Percentiles rank a stretch among this genome's conserved stretches.
phyloP scores from a whole-genome alignment of 1,139 yeast genomes.

The Geotrichum australiense region DNA sequence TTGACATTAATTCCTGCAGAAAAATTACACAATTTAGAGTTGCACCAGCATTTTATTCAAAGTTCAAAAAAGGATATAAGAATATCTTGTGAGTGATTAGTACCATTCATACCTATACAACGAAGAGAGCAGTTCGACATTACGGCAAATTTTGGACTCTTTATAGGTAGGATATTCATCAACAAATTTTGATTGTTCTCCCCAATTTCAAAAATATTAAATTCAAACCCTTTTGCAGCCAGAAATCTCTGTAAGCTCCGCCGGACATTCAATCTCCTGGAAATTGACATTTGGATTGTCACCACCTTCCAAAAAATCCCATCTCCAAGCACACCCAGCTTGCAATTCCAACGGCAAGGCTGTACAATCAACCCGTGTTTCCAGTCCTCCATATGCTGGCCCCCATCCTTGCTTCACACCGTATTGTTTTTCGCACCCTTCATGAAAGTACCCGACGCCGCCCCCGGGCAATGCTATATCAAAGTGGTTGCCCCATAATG shows the following conservation, averaged over 20 bases:
- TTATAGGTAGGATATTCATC: too few relatives aligned
- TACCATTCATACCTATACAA: too few relatives aligned
- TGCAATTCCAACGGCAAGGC: slow-evolving; percentile 15
- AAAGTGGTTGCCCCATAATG: slow-evolving; percentile 13
- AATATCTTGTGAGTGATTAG: too few relatives aligned
- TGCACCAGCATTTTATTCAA: too few relatives aligned
- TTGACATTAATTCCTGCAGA: too few relatives aligned
- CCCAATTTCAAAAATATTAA: too few relatives aligned
- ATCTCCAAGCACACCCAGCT: slow-evolving; percentile 19
- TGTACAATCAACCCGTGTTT: slow-evolving; percentile 12
- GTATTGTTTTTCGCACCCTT: slow-evolving; percentile 17
- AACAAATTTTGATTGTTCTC: too few relatives aligned
- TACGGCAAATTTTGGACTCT: too few relatives aligned
- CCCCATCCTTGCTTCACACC: slow-evolving; percentile 18
- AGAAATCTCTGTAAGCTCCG: slow-evolving; percentile 15
- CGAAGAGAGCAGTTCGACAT: too few relatives aligned
- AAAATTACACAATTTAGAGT: too few relatives aligned
- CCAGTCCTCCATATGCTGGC: slow-evolving; percentile 18
- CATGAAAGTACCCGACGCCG: slow-evolving; percentile 16
- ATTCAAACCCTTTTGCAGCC: slow-evolving; percentile 14
- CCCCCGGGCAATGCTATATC: slow-evolving; percentile 19
- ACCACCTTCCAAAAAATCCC: slow-evolving; percentile 17
- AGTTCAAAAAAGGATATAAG: too few relatives aligned
- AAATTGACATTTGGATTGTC: slow-evolving; percentile 18
- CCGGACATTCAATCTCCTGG: slow-evolving; percentile 18